These are phyloP conservation scores for Psilocybe cyanescens DNA, from an alignment of 768 basidiomycete genomes.

Conservation along the genomic window DNA sequence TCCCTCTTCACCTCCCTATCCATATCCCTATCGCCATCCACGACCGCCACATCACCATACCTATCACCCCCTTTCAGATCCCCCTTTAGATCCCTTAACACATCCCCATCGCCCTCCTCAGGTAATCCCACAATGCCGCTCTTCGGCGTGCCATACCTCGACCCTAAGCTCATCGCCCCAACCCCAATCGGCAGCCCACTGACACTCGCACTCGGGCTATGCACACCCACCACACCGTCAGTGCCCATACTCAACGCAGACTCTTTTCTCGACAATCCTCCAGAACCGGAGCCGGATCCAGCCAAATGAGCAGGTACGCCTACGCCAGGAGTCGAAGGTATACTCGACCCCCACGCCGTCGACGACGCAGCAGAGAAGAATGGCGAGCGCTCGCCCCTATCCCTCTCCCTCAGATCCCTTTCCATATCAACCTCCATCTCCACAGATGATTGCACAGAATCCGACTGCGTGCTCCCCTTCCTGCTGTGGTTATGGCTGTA, in stretches of 20 bases:
- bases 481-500: background rate
- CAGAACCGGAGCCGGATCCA: background rate
- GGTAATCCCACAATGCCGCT: conserved; percentile 22
- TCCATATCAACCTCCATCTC: background rate
- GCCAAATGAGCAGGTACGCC: background rate
- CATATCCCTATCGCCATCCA: background rate
- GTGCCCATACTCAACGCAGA: background rate
- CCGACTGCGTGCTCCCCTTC: conserved; percentile 4
- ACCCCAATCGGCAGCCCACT: conserved; percentile 1
- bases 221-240: background rate
- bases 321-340: conserved; percentile 6
- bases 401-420: background rate
- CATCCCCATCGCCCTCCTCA: conserved; percentile 20
- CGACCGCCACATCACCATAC: background rate
- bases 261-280: background rate
- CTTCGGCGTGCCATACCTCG: conserved; percentile 26
- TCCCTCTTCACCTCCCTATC: conserved; percentile 1
- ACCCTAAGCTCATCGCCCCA: conserved; percentile 27
- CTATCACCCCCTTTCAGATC: background rate
- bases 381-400: background rate
- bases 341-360: conserved; percentile 8
- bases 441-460: background rate
- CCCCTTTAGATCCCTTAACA: background rate
- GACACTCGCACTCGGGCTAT: conserved; percentile 22
- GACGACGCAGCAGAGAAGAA: conserved; percentile 8